These are phyloP conservation scores for Phylloporus arenicola DNA, from an alignment of 768 basidiomycete genomes.

Conservation along the genomic window DNA sequence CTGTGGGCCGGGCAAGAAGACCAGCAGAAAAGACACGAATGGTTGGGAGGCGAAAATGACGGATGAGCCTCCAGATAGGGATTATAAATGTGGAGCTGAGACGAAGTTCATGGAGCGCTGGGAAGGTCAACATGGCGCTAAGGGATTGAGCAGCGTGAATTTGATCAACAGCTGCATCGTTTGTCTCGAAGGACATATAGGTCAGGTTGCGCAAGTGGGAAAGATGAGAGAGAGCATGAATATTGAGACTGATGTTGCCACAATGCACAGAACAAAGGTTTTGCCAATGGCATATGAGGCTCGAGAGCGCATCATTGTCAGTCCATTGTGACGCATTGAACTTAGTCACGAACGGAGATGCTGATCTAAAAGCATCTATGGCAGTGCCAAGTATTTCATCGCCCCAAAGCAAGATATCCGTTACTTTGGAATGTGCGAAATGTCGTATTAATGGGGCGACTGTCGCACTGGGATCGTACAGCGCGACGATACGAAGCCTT, in stretches of 20 bases:
- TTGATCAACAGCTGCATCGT: neutral
- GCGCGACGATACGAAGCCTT: conserved; percentile 3
- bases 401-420: neutral
- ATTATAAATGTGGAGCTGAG: neutral
- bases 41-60: neutral
- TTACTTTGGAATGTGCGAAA: conserved; percentile 1
- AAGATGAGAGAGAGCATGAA: conserved; percentile 1
- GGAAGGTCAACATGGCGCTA: neutral
- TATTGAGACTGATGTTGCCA: neutral
- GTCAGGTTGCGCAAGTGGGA: neutral
- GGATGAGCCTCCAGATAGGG: neutral
- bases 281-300: conserved; percentile 7
- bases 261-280: conserved; percentile 2
- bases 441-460: conserved; percentile 9
- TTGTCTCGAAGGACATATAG: neutral
- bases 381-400: neutral
- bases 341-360: neutral
- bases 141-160: neutral
- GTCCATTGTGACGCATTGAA: neutral
- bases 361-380: neutral
- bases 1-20: neutral
- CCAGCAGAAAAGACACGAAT: neutral
- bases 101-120: neutral
- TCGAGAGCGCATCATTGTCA: neutral
- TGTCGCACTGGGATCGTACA: neutral